These are phyloP conservation scores for Quercus engelmannii DNA, from an alignment of 306 rosid species.

Conservation along the genomic window DNA sequence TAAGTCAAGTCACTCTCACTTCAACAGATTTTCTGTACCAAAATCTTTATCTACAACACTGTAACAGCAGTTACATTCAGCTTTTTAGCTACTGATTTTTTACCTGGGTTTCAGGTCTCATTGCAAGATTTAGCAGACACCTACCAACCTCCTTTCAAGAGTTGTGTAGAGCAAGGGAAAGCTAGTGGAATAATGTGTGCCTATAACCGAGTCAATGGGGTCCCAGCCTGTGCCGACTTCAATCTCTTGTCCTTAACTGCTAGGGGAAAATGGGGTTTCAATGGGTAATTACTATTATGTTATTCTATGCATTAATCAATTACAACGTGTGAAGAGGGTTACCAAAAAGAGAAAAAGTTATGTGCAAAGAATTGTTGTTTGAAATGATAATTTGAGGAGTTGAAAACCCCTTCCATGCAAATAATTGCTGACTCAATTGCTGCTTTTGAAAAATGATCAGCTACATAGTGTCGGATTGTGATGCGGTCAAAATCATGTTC, in stretches of 20 bases:
- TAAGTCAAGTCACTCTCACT: not conserved
- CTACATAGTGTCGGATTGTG: conserved; percentile 86
- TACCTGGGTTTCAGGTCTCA: conserved; percentile 41
- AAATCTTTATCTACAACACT: not conserved
- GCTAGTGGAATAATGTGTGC: conserved; percentile 97
- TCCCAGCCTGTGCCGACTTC: conserved; percentile 81
- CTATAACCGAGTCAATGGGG: conserved; percentile 81
- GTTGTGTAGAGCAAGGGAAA: conserved; percentile 59
- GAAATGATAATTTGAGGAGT: too few relatives aligned
- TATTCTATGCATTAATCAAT: not conserved
- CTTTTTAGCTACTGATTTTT: not conserved
- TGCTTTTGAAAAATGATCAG: conserved; percentile 27
- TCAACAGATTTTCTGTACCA: not conserved
- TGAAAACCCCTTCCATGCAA: too few relatives aligned
- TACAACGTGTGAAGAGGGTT: not conserved
- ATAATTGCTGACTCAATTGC: not conserved
- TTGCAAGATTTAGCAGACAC: conserved; percentile 85
- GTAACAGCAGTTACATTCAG: not conserved
- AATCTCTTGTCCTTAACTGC: conserved; percentile 58
- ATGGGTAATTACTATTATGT: conserved; percentile 43
- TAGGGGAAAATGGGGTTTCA: conserved; percentile 63
- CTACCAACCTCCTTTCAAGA: conserved; percentile 84
- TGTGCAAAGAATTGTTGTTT: too few relatives aligned
- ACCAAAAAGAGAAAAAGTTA: too few relatives aligned
- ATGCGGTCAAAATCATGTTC: conserved; percentile 62